These are phyloP conservation scores for Salix viminalis DNA, from an alignment of 345 rosid species.

Conservation along the genomic window DNA sequence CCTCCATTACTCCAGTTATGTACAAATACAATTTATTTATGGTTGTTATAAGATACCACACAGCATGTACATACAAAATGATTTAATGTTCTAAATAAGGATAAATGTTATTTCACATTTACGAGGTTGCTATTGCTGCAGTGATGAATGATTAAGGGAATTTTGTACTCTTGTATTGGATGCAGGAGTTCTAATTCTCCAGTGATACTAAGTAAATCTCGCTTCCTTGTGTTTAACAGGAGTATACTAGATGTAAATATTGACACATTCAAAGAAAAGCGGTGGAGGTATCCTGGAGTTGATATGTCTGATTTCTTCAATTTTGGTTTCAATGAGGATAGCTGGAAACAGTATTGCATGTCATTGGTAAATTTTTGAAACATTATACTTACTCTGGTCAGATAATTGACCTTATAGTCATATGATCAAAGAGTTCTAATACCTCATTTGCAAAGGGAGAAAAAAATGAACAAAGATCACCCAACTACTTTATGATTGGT, in stretches of 20 bases:
- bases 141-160: not conserved
- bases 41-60: not conserved
- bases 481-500: no score
- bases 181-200: not conserved
- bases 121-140: not conserved
- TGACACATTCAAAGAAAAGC: constrained; percentile 50
- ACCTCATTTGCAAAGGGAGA: no score
- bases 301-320: constrained; percentile 59
- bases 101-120: not conserved
- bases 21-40: not conserved
- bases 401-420: not conserved
- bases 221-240: constrained; percentile 30
- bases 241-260: constrained; percentile 45
- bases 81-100: not conserved
- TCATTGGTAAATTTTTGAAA: constrained; percentile 37
- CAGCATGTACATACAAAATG: not conserved
- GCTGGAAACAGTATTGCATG: constrained; percentile 63
- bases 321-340: constrained; percentile 59
- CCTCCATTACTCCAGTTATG: not conserved
- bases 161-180: not conserved
- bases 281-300: constrained; percentile 53
- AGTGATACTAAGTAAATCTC: not conserved
- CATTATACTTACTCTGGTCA: not conserved
- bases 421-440: no score
- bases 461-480: no score